Evolutionary conservation across 2,329 filamentous ascomycete genomes (phyloP), one percentile per base, ranked within the genome.

Genomic region (Pyrenochaeta sp.): DNA sequence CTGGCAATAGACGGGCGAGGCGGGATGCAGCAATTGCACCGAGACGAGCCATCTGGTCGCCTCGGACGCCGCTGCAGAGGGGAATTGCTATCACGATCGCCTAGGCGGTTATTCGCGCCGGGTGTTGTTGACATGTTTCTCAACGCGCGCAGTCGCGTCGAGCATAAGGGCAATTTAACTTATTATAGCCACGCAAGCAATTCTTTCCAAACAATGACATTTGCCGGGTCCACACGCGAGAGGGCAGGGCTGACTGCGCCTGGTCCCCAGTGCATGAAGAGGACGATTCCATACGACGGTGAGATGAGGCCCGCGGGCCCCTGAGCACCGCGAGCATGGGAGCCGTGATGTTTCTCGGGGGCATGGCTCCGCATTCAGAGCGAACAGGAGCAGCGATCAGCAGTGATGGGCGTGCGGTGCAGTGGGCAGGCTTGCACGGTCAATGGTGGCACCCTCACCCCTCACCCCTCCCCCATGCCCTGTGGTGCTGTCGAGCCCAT

Each of bases 151-250:
- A 45, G 34, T 50, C 53, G 58, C 50, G 58, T 51, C 53, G 31
- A 54, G 59, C 59, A 62, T 62, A 37, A 63, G 42, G 35, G 20
- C 49, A 58, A 66, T 66, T 60, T 61, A 56, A 58, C 48, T 61
- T 40, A 45, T 53, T 52, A 58, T 60, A 52, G 48, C 18, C 26
- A 47, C 37, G 35, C 24, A 35, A 43, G 38, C 41, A 44, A 46
- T 53, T 39, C 35, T 28, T 36, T 42, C 23, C 35, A 53, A 48
- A 55, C 42, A 44, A 31, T 20, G 43, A 53, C 48, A 60, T 53
- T 30, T 61, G 55, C 53, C 55, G 58, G 47, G 36, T 20, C 29
- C 21, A 35, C 49, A 44, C 55, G 35, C 50, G 44, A 42, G 19
- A 7, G 29, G 38, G 39, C 50, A 43, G 44, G 44, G 46, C 41